Base-by-base conservation (phyloP, 139 green algal genomes). In the Zygnema cylindricum region DNA sequence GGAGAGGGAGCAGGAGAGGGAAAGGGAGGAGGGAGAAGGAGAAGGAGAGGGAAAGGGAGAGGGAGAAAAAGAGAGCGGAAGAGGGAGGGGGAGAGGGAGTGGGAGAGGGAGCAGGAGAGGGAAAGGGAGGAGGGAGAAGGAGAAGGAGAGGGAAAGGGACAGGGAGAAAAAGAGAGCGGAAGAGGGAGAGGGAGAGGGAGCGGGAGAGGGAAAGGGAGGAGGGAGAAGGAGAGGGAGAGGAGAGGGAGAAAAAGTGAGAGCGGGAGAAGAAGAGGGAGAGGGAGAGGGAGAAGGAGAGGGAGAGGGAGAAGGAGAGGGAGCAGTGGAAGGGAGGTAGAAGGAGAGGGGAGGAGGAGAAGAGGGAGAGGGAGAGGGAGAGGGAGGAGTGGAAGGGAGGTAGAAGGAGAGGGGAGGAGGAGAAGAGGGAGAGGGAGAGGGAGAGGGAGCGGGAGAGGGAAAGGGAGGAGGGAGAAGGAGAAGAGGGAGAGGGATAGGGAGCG, bases 291-390 rank as follows among this genome's bases (percentile, higher is more conserved):
- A 73, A 73, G 57, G 57, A 73, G 57, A 30, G 30, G 57, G 30
- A 30, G 57, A 30, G 30, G 57, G 57, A 73, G 57, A 73, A 73
- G 30, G 57, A 73, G 57, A 73, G 57, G 57, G 57, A 73, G 57
- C 30, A 73, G 57, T 35, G 30, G 57, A 30, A 73, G 57, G 57
- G 30, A 30, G 57, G 30, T 35, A 30, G 30, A 25, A 73, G 30
- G 57, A 73, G 30, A 30, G 57, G 57, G 57, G 57, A 73, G 57
- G 57, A 30, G 57, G 57, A 35, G 57, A 30, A 30, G 57, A 30
- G 30, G 57, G 57, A 73, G 57, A 30, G 30, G 57, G 57, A 73
- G 57, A 30, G 57, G 57, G 57, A 25, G 30, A 73, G 57, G 57
- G 30, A 30, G 57, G 57, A 73, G 57, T 30, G 57, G 30, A 35